Conservation (phyloP, 345 rosid species). For the Pelargonium nanum region DNA sequence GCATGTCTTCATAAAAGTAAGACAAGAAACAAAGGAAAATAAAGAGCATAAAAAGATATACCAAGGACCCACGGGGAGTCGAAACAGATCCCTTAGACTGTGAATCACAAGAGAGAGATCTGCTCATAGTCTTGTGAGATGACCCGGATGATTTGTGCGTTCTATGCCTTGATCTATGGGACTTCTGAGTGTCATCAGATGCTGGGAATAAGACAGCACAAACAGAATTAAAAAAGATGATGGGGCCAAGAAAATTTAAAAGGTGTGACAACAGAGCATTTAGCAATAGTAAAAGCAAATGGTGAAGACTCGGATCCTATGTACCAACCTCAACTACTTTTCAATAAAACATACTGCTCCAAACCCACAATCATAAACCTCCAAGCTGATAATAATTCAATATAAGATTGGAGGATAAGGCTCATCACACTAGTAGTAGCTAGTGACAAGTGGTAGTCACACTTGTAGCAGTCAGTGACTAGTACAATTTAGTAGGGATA, state of each 20-base stretch:
- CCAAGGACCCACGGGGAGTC: slow-evolving; percentile 50
- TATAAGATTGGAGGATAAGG: slow-evolving; percentile 4
- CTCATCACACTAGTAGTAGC: too few species aligned
- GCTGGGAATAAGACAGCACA: slow-evolving; percentile 40
- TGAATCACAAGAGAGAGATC: slow-evolving; percentile 56
- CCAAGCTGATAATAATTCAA: slow-evolving; percentile 14
- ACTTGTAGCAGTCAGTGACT: too few species aligned
- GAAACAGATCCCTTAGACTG: slow-evolving; percentile 54
- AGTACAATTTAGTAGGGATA: too few species aligned
- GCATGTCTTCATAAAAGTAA: background rate
- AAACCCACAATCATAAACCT: background rate
- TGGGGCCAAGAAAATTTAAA: slow-evolving; percentile 39
- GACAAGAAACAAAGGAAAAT: background rate
- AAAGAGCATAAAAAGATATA: slow-evolving; percentile 14
- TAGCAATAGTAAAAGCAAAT: slow-evolving; percentile 50
- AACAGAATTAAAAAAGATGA: slow-evolving; percentile 12
- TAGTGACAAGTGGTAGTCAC: too few species aligned
- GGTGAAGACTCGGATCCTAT: slow-evolving; percentile 50
- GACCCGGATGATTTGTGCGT: slow-evolving; percentile 46
- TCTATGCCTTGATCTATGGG: slow-evolving; percentile 48
- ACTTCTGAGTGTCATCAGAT: slow-evolving; percentile 70
- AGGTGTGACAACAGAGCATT: slow-evolving; percentile 24
- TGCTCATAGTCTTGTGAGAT: slow-evolving; percentile 51
- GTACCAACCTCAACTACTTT: slow-evolving; percentile 34
- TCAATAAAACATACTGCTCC: background rate